phyloP scores from a whole-genome alignment of 2,329 filamentous ascomycete species.

The Emmonsia crescens region DNA sequence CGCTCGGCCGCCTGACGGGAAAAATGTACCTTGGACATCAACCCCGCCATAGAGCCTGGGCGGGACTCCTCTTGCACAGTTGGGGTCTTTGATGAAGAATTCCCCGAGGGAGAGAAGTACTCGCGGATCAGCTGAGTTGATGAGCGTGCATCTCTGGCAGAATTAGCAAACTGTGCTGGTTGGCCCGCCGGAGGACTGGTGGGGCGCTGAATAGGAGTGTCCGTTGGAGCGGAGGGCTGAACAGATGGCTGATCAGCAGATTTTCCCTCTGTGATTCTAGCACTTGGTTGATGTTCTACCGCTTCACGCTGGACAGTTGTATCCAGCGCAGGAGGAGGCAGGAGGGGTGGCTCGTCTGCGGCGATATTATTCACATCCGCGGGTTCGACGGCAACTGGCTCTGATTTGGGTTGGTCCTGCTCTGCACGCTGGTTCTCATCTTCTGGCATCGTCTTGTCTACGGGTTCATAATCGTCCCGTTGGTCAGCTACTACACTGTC shows the following conservation, averaged over 20 bases:
- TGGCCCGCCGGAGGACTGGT: background rate
- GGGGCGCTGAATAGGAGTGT: background rate
- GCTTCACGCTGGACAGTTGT: background rate
- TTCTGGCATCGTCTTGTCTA: background rate
- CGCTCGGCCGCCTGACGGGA: background rate
- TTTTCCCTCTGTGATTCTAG: background rate
- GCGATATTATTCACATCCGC: background rate
- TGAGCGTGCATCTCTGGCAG: background rate
- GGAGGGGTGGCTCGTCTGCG: background rate
- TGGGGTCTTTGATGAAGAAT: background rate
- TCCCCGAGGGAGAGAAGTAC: background rate
- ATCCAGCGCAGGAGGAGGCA: background rate
- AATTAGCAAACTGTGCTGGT: background rate
- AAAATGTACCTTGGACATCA: background rate
- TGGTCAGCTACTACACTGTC: background rate
- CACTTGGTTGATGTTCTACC: background rate
- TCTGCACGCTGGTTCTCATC: background rate
- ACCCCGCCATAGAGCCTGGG: background rate
- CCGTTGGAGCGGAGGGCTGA: background rate
- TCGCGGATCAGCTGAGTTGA: conserved; percentile 1
- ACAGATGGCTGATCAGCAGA: background rate
- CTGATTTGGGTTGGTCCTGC: background rate
- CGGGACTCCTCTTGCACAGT: background rate
- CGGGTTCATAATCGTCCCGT: background rate
- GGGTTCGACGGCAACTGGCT: background rate